These are phyloP conservation scores for Colletotrichum aenigma DNA, from an alignment of 2,329 filamentous ascomycete genomes.

Conservation along the genomic window DNA sequence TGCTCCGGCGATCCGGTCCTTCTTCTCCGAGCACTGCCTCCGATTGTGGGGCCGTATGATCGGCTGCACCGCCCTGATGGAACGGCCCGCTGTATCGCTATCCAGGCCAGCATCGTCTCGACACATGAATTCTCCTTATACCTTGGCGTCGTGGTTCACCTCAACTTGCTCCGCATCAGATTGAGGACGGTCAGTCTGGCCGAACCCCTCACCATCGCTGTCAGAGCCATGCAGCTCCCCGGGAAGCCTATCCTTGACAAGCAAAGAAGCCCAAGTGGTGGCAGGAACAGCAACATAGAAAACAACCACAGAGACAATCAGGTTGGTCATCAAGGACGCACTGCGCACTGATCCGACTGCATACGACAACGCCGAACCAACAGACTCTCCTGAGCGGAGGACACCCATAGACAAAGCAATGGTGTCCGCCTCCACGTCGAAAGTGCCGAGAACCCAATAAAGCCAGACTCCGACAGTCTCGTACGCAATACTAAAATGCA, in stretches of 20 bases:
- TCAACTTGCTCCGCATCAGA: background rate
- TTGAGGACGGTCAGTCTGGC: background rate
- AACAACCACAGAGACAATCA: slow-evolving; percentile 51
- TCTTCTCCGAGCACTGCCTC: background rate
- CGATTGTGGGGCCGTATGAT: background rate
- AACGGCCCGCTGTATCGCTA: background rate
- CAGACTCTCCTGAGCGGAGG: slow-evolving; percentile 50
- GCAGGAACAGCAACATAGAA: slow-evolving; percentile 36
- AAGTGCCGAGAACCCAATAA: slow-evolving; percentile 54
- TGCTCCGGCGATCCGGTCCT: background rate
- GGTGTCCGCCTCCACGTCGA: slow-evolving; percentile 54
- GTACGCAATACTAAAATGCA: background rate
- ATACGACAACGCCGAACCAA: slow-evolving; percentile 50
- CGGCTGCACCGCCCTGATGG: background rate
- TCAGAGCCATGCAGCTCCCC: background rate
- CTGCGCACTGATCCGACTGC: slow-evolving; percentile 51
- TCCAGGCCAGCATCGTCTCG: background rate
- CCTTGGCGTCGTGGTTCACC: background rate
- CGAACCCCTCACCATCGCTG: background rate
- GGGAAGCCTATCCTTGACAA: background rate
- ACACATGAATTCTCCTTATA: background rate
- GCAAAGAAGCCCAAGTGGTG: background rate
- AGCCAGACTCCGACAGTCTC: slow-evolving; percentile 35
- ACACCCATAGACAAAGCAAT: slow-evolving; percentile 52
- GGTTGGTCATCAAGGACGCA: slow-evolving; percentile 46